Conservation (phyloP, 805 yeast genomes). For the Saccharomycopsis sp. region DNA sequence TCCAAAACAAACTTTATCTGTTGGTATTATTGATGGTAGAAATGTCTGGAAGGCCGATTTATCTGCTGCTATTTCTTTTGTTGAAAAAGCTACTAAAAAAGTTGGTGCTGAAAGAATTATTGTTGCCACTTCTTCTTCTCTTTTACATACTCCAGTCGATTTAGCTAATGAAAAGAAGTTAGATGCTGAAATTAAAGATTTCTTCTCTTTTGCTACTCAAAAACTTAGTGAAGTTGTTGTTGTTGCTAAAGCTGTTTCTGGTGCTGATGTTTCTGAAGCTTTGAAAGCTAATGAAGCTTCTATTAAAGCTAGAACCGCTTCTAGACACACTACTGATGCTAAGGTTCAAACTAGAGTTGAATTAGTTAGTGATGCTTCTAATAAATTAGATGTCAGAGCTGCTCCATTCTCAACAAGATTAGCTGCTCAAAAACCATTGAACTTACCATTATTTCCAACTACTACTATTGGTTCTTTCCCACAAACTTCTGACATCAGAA, state of each 20-base stretch:
- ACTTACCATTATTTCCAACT: slow-evolving; percentile 98
- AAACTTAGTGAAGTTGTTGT: slow-evolving; percentile 86
- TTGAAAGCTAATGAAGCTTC: slow-evolving; percentile 83
- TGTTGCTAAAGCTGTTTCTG: slow-evolving; percentile 79
- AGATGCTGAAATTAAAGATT: slow-evolving; percentile 84
- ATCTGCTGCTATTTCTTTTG: slow-evolving; percentile 72
- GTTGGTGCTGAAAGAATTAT: slow-evolving; percentile 81
- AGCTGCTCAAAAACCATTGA: slow-evolving; percentile 77
- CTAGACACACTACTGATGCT: slow-evolving; percentile 84
- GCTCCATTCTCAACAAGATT: slow-evolving; percentile 81
- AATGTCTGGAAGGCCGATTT: slow-evolving; percentile 99
- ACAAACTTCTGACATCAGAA: slow-evolving; percentile 98
- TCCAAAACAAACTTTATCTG: slow-evolving; percentile 74
- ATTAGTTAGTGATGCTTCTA: slow-evolving; percentile 45
- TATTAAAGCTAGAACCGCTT: slow-evolving; percentile 73
- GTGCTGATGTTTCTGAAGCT: slow-evolving; percentile 60
- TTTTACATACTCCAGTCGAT: slow-evolving; percentile 98
- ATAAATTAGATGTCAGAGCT: slow-evolving; percentile 71
- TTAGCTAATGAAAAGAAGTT: slow-evolving; percentile 86
- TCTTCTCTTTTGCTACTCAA: slow-evolving; percentile 98
- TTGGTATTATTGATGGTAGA: slow-evolving; percentile 98
- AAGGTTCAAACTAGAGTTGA: slow-evolving; percentile 83
- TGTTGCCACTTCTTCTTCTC: slow-evolving; percentile 84
- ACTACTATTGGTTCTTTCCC: slow-evolving; percentile 99
- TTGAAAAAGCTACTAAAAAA: slow-evolving; percentile 72